Percentiles rank a stretch among this genome's conserved stretches.
phyloP scores from a whole-genome alignment of 2,329 filamentous ascomycete species.

The Chalara sp. region DNA sequence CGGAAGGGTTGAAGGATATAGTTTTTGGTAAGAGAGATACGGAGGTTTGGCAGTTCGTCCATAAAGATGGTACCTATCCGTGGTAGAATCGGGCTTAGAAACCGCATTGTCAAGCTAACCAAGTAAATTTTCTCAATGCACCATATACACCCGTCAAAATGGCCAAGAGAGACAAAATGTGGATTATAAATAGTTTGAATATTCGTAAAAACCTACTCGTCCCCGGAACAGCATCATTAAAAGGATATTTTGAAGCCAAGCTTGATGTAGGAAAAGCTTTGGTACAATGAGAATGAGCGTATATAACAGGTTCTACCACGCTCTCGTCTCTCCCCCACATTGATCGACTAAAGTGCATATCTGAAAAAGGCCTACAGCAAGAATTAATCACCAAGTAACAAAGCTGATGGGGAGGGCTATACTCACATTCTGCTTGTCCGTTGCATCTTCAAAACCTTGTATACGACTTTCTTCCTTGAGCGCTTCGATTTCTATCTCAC shows the following conservation, averaged over 20 bases:
- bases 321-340: too few species aligned
- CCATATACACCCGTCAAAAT: too few species aligned
- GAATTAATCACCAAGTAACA: not conserved
- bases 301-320: too few species aligned
- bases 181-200: not conserved
- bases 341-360: not conserved
- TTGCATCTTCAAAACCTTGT: not conserved
- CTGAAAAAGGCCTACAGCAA: not conserved
- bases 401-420: not conserved
- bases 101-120: too few species aligned
- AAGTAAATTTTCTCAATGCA: too few species aligned
- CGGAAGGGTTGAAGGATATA: too few species aligned
- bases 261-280: not conserved
- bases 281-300: not conserved
- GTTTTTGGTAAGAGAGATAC: too few species aligned
- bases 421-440: not conserved
- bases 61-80: too few species aligned
- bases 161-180: too few species aligned
- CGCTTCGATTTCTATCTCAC: not conserved
- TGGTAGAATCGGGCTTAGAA: too few species aligned
- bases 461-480: not conserved
- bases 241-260: not conserved
- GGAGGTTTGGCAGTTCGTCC: too few species aligned
- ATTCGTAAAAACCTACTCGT: not conserved
- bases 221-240: not conserved